Percentiles rank a stretch among this genome's conserved stretches.
Conservation (phyloP, 495 filamentous ascomycete genomes). For the Hyaloscypha hepaticicola region DNA sequence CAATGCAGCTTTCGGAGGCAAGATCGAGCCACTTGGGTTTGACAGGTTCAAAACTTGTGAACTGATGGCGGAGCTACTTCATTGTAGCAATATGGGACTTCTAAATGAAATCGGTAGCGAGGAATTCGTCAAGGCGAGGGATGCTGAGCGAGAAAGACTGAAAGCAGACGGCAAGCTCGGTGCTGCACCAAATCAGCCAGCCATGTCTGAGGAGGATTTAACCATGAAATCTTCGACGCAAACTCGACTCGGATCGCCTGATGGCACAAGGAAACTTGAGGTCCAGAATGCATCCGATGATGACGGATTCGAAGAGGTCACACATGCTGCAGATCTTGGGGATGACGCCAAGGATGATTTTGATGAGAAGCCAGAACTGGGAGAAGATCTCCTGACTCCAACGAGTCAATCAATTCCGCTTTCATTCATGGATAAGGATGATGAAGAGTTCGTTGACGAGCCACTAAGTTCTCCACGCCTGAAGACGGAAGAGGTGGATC, state of each 20-base stretch:
- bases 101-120: conserved; percentile 93
- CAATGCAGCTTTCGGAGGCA: conserved; percentile 81
- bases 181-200: conserved; percentile 32
- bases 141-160: conserved; percentile 77
- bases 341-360: conserved; percentile 59
- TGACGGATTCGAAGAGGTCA: conserved; percentile 93
- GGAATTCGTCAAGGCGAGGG: conserved; percentile 75
- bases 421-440: conserved; percentile 52
- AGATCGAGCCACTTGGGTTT: conserved; percentile 94
- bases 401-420: conserved; percentile 27
- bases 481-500: conserved; percentile 40
- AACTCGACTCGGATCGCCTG: conserved; percentile 36
- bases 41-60: conserved; percentile 99
- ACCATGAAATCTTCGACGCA: conserved; percentile 41
- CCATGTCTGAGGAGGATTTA: conserved; percentile 43
- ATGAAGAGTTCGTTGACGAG: conserved; percentile 72
- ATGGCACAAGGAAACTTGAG: conserved; percentile 57
- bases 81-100: conserved; percentile 98
- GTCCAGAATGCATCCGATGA: conserved; percentile 80
- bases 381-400: conserved; percentile 22
- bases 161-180: conserved; percentile 63
- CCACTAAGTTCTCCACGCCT: conserved; percentile 60
- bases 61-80: conserved; percentile 94
- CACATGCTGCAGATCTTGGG: conserved; percentile 61
- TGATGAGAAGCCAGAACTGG: conserved; percentile 40